Evolutionary conservation across 306 rosid species (phyloP).

Genomic region (Quercus robur): DNA sequence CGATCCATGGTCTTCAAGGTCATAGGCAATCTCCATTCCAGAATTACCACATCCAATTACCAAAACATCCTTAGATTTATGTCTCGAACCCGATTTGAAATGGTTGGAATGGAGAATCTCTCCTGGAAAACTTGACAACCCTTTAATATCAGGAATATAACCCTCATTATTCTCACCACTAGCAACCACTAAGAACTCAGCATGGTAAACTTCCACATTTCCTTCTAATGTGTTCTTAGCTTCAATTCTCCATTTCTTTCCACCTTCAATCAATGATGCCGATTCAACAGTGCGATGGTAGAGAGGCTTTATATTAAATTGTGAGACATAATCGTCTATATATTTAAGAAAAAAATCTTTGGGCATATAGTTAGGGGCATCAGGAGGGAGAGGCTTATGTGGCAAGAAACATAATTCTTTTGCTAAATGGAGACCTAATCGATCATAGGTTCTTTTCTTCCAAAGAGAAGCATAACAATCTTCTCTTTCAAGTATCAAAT

Average conservation of each 20-base stretch:
- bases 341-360: conserved; percentile 26
- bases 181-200: conserved; percentile 39
- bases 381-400: conserved; percentile 19
- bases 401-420: conserved; percentile 44
- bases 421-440: conserved; percentile 41
- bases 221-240: conserved; percentile 4
- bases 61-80: conserved; percentile 34
- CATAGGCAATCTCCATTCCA: conserved; percentile 62
- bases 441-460: conserved; percentile 45
- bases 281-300: conserved; percentile 30
- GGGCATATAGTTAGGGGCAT: conserved; percentile 27
- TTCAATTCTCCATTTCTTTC: conserved; percentile 28
- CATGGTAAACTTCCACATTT: conserved; percentile 5
- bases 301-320: conserved; percentile 30
- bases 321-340: conserved; percentile 19
- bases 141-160: conserved; percentile 25
- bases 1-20: conserved; percentile 10
- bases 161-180: conserved; percentile 35
- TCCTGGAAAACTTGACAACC: conserved; percentile 39
- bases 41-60: conserved; percentile 71
- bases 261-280: background rate
- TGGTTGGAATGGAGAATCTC: conserved; percentile 39
- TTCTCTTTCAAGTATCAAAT: conserved; percentile 39
- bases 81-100: conserved; percentile 35
- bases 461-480: conserved; percentile 55